Conservation (phyloP, 192 early-diverging fungal genomes). For the Piromyces finnis region DNA sequence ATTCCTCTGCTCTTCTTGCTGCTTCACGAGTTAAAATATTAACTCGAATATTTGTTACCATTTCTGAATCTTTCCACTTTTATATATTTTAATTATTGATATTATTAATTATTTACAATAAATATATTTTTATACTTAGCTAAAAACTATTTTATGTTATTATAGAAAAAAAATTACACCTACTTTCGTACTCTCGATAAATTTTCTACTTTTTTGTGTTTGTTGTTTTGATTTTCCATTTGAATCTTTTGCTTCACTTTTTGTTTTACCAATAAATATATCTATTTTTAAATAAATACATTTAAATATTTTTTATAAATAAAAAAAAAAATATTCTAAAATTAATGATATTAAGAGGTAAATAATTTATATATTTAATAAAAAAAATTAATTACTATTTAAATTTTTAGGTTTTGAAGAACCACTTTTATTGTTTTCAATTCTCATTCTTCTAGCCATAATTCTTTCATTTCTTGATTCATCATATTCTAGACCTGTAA, state of each 20-base stretch:
- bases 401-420: neutral
- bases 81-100: too few relatives aligned
- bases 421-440: neutral
- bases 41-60: conserved; percentile 22
- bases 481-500: neutral
- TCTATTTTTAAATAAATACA: too few relatives aligned
- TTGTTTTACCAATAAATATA: neutral
- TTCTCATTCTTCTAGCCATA: neutral
- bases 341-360: too few relatives aligned
- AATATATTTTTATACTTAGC: too few relatives aligned
- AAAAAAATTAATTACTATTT: neutral
- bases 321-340: too few relatives aligned
- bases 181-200: neutral
- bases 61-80: conserved; percentile 3
- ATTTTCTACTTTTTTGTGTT: neutral
- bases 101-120: too few relatives aligned
- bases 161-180: too few relatives aligned
- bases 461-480: neutral
- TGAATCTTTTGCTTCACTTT: neutral
- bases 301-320: too few relatives aligned
- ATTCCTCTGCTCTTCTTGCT: conserved; percentile 21
- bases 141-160: too few relatives aligned
- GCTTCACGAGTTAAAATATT: conserved; percentile 20
- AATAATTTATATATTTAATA: too few relatives aligned
- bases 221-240: neutral